phyloP scores from a whole-genome alignment of 192 early-diverging fungal species.

The Spizellomyces sp. region DNA sequence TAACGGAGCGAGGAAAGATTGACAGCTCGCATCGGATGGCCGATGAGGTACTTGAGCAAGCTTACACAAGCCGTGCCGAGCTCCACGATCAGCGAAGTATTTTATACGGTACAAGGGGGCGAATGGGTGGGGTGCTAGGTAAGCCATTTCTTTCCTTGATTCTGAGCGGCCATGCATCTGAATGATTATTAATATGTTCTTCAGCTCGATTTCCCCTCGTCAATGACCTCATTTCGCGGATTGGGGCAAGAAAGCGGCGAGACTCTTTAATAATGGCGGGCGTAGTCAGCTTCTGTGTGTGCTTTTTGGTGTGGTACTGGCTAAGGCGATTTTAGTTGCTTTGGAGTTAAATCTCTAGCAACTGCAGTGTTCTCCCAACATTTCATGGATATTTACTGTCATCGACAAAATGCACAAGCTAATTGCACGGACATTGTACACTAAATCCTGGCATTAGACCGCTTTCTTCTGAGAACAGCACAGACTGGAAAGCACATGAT shows the following conservation, averaged over 20 bases:
- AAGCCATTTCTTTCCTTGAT: conserved; percentile 9
- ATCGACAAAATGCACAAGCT: not conserved
- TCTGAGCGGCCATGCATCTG: no score
- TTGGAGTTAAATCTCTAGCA: not conserved
- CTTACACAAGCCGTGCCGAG: conserved; percentile 68
- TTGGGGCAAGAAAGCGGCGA: conserved; percentile 64
- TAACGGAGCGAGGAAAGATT: conserved; percentile 70
- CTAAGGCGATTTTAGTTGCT: not conserved
- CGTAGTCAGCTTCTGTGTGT: conserved; percentile 55
- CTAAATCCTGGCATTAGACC: no score
- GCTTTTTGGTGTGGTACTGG: conserved; percentile 42
- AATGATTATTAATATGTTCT: not conserved
- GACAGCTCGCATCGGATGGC: conserved; percentile 74
- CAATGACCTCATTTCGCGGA: conserved; percentile 70
- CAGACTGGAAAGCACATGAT: not conserved
- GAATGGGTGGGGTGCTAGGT: conserved; percentile 61
- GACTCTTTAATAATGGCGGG: conserved; percentile 74
- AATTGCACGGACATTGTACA: not conserved
- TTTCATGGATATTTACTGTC: not conserved
- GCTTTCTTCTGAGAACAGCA: no score
- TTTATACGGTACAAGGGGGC: conserved; percentile 54
- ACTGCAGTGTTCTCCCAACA: not conserved
- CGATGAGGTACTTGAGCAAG: conserved; percentile 80
- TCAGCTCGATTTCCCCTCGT: conserved; percentile 65
- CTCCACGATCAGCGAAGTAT: conserved; percentile 63